Evolutionary conservation across 202 grass and related monocot genomes (phyloP).

Genomic region (Carex arenaria): DNA sequence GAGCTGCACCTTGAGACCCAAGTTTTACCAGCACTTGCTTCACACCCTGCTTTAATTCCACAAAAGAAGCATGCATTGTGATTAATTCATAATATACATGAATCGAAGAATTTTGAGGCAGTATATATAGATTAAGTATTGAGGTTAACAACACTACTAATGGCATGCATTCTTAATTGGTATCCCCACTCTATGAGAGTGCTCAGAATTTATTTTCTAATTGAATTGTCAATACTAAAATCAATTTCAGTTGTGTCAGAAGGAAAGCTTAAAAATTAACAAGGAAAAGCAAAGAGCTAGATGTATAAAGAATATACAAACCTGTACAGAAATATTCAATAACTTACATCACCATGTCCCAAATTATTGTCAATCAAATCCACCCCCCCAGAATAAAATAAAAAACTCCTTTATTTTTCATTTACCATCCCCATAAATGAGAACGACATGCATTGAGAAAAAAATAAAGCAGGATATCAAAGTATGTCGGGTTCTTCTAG

Average conservation of each 20-base stretch:
- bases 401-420: not conserved
- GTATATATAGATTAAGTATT: not conserved
- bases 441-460: not conserved
- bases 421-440: not conserved
- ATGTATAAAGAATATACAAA: not conserved
- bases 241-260: not conserved
- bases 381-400: not conserved
- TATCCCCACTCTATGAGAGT: not conserved
- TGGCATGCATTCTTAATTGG: not conserved
- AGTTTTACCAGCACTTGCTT: conserved; percentile 89
- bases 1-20: conserved; percentile 76
- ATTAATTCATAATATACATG: not conserved
- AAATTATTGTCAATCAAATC: not conserved
- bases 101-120: not conserved
- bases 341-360: not conserved
- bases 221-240: not conserved
- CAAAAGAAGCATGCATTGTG: not conserved
- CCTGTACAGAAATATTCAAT: not conserved
- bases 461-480: not conserved
- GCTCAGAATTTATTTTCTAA: not conserved
- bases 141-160: not conserved
- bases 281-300: not conserved
- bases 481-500: not conserved
- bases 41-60: conserved; percentile 42
- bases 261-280: not conserved